Conservation (phyloP, 2,329 filamentous ascomycete species). For the Ciborinia camelliae region DNA sequence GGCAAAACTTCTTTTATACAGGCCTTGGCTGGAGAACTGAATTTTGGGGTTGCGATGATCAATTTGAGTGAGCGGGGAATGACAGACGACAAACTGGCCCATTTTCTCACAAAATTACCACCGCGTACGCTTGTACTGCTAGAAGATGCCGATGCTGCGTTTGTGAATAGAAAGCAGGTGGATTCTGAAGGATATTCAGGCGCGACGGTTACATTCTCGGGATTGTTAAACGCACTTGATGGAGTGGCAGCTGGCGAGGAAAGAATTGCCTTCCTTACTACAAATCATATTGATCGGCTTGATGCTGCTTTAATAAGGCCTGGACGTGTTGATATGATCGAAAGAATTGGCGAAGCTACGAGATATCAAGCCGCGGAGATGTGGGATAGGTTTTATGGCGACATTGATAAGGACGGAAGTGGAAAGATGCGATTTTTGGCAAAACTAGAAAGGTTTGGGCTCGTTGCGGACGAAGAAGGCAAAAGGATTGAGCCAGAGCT, state of each 20-base stretch:
- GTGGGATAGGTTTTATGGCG: constrained; percentile 94
- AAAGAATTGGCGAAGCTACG: constrained; percentile 84
- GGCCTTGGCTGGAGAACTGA: constrained; percentile 71
- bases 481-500: constrained; percentile 24
- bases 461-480: constrained; percentile 55
- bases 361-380: constrained; percentile 79
- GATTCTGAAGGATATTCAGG: constrained; percentile 34
- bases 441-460: constrained; percentile 64
- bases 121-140: constrained; percentile 53
- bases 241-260: constrained; percentile 95
- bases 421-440: constrained; percentile 67
- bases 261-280: constrained; percentile 90
- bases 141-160: constrained; percentile 53
- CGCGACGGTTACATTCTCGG: constrained; percentile 71
- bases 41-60: constrained; percentile 51
- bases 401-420: constrained; percentile 63
- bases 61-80: constrained; percentile 46
- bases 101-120: constrained; percentile 50
- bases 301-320: constrained; percentile 84
- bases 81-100: constrained; percentile 58
- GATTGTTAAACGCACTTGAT: constrained; percentile 79
- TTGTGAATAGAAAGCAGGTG: constrained; percentile 58
- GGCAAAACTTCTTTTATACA: constrained; percentile 94
- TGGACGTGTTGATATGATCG: constrained; percentile 89
- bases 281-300: constrained; percentile 87